Base-by-base conservation (phyloP, 495 filamentous ascomycete genomes). In the Penicillium desertorum region DNA sequence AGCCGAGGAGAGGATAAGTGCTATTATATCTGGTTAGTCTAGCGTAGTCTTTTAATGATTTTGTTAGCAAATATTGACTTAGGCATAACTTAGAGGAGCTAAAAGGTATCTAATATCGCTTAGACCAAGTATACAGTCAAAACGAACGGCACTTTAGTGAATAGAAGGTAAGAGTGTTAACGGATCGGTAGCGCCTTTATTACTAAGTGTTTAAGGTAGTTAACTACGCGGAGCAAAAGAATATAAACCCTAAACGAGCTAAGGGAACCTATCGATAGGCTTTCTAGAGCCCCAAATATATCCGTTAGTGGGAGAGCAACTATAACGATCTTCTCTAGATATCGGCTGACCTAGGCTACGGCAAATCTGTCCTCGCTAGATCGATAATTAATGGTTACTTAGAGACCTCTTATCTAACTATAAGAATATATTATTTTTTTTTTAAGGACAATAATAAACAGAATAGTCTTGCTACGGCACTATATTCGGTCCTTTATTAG, bases 401-500 rank as follows among this genome's bases (percentile, higher is more conserved):
- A 5, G 3, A 36, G 2, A 1, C 32, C 4, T 36, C 12, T 14
- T 0, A 14, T 36, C 32, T 3, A 36, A 0, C 12, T 5, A 12
- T 16, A 12, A 62, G 76, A 7, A 61, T 75, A 8, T 43, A 58
- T 17, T 70, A 17, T 72, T 36, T 36, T 36, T 36, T 3, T 36
- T 36, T 4, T n/a, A 36, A 36, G 5, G 32, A 19, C 73, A 75
- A 36, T 5, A 12, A 36, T 36, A 12, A 36, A 5, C 12, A 75
- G 49, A 71, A 73, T 23, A 55, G 37, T 46, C 64, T 69, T 29
- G 53, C 50, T 20, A 57, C 48, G 19, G 72, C 71, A 39, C 60
- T 80, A 6, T 76, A 67, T 55, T 67, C 70, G 16, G 47, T 79
- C 17, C 60, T 80, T 0, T 72, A 80, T 64, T 72, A 79, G 58